phyloP scores from a whole-genome alignment of 73 alveolate species.

The Urostyla sp. region DNA sequence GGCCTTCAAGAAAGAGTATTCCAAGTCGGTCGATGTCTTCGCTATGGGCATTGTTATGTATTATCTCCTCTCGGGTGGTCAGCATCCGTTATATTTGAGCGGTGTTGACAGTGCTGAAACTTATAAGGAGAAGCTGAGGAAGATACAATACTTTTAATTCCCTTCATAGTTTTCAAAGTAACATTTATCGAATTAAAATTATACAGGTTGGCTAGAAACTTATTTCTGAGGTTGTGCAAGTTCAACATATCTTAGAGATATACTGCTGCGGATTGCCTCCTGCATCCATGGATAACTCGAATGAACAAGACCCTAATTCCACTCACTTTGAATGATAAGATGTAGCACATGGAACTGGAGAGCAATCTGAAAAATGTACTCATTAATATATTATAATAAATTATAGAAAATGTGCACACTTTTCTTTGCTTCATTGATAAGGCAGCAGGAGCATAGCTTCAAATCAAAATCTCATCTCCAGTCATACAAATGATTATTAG shows the following conservation, averaged over 20 bases:
- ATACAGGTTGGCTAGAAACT: constrained; percentile 72
- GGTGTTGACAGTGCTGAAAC: constrained; percentile 64
- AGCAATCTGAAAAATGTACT: constrained; percentile 31
- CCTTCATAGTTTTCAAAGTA: constrained; percentile 66
- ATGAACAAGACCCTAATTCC: constrained; percentile 71
- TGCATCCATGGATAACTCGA: constrained; percentile 91
- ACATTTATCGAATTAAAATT: neutral
- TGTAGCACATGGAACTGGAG: constrained; percentile 62
- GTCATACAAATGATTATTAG: constrained; percentile 1
- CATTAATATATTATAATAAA: neutral
- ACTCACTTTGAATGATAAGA: constrained; percentile 71
- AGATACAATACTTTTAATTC: constrained; percentile 40
- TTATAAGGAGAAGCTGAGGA: constrained; percentile 52
- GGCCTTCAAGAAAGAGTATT: constrained; percentile 73
- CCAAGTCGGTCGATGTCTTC: constrained; percentile 80
- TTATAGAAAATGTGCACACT: constrained; percentile 26
- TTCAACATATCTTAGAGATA: constrained; percentile 78
- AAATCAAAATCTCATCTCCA: neutral
- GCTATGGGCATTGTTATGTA: constrained; percentile 80
- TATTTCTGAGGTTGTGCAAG: constrained; percentile 72
- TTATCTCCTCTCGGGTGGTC: constrained; percentile 77
- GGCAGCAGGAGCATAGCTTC: neutral
- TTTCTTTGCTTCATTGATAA: constrained; percentile 29
- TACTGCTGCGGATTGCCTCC: constrained; percentile 73
- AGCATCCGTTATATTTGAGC: constrained; percentile 70